Percentiles rank a stretch among this genome's conserved stretches.
These are phyloP conservation scores for Cylindrotheca fusiformis DNA, from an alignment of 108 stramenopile genomes.

Conservation along the genomic window DNA sequence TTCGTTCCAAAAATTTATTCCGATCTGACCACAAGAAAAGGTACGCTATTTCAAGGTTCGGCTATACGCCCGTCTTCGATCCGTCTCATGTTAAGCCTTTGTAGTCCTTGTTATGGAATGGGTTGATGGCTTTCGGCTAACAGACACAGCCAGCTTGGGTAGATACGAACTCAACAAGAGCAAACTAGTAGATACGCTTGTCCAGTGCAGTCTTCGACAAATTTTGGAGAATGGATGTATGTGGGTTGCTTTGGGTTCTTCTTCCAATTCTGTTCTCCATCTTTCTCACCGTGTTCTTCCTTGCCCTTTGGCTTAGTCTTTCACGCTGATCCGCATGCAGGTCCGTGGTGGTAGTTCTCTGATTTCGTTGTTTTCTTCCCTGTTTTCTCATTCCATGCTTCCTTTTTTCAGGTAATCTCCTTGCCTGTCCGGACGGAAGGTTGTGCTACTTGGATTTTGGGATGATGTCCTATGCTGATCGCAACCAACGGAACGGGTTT, in stretches of 20 bases:
- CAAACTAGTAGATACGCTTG: constrained; percentile 90
- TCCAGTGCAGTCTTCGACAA: constrained; percentile 90
- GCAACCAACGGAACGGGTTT: constrained; percentile 88
- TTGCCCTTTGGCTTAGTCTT: constrained; percentile 31
- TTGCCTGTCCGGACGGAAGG: constrained; percentile 79
- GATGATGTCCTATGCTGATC: constrained; percentile 93
- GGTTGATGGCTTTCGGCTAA: constrained; percentile 89
- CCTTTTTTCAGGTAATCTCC: constrained; percentile 67
- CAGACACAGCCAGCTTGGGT: constrained; percentile 68
- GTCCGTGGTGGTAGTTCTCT: not conserved
- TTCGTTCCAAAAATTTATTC: constrained; percentile 93
- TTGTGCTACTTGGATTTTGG: constrained; percentile 95
- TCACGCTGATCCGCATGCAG: not conserved
- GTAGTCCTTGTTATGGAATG: constrained; percentile 96
- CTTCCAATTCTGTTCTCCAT: not conserved
- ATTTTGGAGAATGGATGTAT: constrained; percentile 88
- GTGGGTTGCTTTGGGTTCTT: not conserved
- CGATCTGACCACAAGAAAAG: constrained; percentile 80
- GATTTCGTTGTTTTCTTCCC: constrained; percentile 7
- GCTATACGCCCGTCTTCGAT: no score
- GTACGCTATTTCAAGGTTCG: not conserved
- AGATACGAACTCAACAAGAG: constrained; percentile 63
- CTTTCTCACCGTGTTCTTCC: constrained; percentile 43
- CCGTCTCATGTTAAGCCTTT: no score
- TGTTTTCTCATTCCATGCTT: not conserved